A percentile compares a stretch with the other conserved stretches of the same genome.
Conservation (phyloP, 768 basidiomycete genomes). For the Serendipita vermifera region DNA sequence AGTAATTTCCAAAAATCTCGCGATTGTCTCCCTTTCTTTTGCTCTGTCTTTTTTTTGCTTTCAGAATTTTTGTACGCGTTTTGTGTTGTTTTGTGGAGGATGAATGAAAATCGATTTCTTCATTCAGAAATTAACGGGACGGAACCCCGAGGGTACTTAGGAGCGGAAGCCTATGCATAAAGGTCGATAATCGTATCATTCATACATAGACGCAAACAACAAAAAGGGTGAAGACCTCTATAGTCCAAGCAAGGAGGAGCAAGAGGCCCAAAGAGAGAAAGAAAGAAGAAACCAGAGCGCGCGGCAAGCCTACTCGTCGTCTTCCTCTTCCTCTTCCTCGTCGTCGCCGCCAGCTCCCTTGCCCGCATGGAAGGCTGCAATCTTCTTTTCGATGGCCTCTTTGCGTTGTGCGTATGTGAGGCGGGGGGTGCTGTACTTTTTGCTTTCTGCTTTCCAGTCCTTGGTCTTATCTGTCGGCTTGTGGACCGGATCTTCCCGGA, state of each 20-base stretch:
- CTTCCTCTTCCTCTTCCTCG: conserved; percentile 41
- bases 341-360: conserved; percentile 29
- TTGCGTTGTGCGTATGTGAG: conserved; percentile 69
- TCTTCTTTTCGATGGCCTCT: conserved; percentile 72
- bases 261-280: background rate
- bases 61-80: too few relatives aligned
- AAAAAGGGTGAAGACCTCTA: background rate
- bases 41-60: background rate
- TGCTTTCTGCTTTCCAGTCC: conserved; percentile 81
- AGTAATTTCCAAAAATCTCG: background rate
- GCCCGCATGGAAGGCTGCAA: conserved; percentile 74
- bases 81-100: too few relatives aligned
- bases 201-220: background rate
- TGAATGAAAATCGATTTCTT: too few relatives aligned
- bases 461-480: conserved; percentile 76
- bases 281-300: too few relatives aligned
- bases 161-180: conserved; percentile 5
- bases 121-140: too few relatives aligned
- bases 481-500: conserved; percentile 88
- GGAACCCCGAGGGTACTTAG: background rate
- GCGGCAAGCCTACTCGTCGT: conserved; percentile 35
- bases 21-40: background rate
- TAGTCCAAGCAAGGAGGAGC: background rate
- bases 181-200: conserved; percentile 3
- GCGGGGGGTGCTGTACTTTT: conserved; percentile 54